Evolutionary conservation across 1,139 yeast genomes (phyloP), one percentile per base, ranked within the genome.

Genomic region (Scheffersomyces parashehatae): DNA sequence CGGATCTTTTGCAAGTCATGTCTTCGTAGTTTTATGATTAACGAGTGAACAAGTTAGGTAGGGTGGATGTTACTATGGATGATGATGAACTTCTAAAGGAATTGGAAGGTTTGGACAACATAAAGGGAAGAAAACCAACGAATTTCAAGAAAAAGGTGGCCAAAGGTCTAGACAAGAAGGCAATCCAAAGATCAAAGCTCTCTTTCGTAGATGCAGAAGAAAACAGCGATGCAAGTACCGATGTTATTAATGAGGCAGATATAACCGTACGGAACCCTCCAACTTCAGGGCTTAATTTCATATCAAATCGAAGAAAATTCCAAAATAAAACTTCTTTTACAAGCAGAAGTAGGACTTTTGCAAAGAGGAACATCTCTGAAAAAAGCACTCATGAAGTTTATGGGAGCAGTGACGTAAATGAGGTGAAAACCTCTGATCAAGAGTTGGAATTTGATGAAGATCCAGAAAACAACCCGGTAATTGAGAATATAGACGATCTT

Each of bases 381-480:
- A 24, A 31, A 6, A 31, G 11, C 24, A 31, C 11, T 13, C 15
- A 3, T 6, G 8, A 20, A 20, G 9, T 20, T 6, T 6, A 20
- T 20, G 26, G 26, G 8, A 20, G 3, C 20, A 16, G 2, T 20
- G 8, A 7, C 8, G 8, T 20, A 20, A 20, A 20, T 8, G 26
- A 20, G 9, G 26, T 7, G 7, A 8, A 8, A 6, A 6, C 5
- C 9, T 20, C 26, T 31, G 35, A 31, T 14, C 14, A 12, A 12
- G 35, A 37, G 14, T 31, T 47, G 9, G 51, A 42, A 11, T 35
- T 44, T 2, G 58, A 53, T 24, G 48, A 49, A 3, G 58, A 58
- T 32, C 58, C 58, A 0, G 64, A 59, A 28, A 47, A 55, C 36
- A 46, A 44, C 31, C 64, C 65, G 0, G 51, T 54, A 2, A 51